These are phyloP conservation scores for Apiospora aurea DNA, from an alignment of 2,329 filamentous ascomycete species.

Conservation along the genomic window DNA sequence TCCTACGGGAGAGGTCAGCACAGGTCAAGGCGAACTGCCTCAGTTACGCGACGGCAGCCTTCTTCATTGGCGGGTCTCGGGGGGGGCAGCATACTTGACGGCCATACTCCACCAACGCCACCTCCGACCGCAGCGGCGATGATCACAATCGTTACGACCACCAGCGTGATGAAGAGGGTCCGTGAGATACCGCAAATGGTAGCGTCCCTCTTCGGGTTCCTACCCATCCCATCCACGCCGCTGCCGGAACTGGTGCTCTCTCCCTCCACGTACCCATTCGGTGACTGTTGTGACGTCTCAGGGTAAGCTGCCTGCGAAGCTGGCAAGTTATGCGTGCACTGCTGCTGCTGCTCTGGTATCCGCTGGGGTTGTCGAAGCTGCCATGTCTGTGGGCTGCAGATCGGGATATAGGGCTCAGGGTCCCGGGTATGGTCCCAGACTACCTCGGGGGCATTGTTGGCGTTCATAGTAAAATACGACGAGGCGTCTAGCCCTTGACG, in stretches of 20 bases:
- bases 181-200: slow-evolving; percentile 32
- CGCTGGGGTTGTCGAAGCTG: neutral
- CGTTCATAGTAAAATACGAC: neutral
- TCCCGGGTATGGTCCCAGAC: neutral
- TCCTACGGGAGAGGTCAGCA: neutral
- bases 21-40: neutral
- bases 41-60: neutral
- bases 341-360: neutral
- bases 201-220: neutral
- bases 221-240: neutral
- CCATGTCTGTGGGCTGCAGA: neutral
- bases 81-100: slow-evolving; percentile 32
- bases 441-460: neutral
- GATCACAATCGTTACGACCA: slow-evolving; percentile 31
- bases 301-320: neutral
- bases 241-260: neutral
- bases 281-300: neutral
- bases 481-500: neutral
- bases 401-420: neutral
- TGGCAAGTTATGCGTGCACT: neutral
- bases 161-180: slow-evolving; percentile 31
- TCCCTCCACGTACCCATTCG: neutral
- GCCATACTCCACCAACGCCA: slow-evolving; percentile 35
- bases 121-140: slow-evolving; percentile 34
- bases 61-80: neutral